Evolutionary conservation across 768 basidiomycete genomes (phyloP), one percentile per base, ranked within the genome.

Genomic region (Lactarius evosmus): DNA sequence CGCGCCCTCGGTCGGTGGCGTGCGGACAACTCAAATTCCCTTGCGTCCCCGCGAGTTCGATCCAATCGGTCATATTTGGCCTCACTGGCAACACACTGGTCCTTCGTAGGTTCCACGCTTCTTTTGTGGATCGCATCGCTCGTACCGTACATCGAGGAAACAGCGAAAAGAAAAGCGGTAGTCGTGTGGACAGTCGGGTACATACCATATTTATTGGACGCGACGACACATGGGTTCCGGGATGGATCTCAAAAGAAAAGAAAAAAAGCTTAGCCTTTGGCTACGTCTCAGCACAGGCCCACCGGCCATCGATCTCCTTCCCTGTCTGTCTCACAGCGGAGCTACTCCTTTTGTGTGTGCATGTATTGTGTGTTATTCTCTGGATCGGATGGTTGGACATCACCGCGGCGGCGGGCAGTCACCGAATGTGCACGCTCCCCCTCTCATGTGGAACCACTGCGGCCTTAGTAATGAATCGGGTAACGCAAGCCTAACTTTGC

Each of bases 301-400:
- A 44, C 44, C 30, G 30, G 30, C 57, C 30, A 58, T 46, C 57
- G 57, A 58, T 33, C 57, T 32, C 44, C 44, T 49, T 34, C 57
- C 22, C n/a, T n/a, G 19, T 46, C 57, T 36, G 29, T 44, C 40
- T 49, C 46, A 32, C 44, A 44, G 30, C 56, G 29, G 56, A n/a
- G 30, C 56, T 3, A 49, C 46, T 14, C 46, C 2, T 49, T 49
- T 49, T 49, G 1, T n/a, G n/a, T n/a, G n/a, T n/a, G n/a, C n/a
- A n/a, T 41, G n/a, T 44, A 32, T 22, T 29, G 29, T 44, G 25
- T 33, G 57, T 25, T 22, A 58, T 49, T 49, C 46, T 49, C 46
- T 27, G 46, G 46, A 44, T 33, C 44, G 57, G 57, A 49, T 33
- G 46, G 16, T 49, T 32, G 30, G 19, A 49, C n/a, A n/a, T 46